phyloP scores from a whole-genome alignment of 1,139 yeast species.

The Hyphopichia wangnamkhiaoensis region DNA sequence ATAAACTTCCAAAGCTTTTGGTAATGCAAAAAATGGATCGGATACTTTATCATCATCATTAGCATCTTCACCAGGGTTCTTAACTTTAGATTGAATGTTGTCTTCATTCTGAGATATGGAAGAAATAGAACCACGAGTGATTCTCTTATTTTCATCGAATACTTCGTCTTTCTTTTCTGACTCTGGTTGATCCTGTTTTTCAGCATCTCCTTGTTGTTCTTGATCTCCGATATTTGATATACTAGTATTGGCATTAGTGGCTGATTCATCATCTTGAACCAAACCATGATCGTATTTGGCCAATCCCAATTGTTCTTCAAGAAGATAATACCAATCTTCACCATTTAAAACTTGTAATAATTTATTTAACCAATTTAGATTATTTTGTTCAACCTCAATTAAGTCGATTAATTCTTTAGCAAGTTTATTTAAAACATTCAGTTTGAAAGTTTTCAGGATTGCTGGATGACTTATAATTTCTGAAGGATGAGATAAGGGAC shows the following conservation, averaged over 20 bases:
- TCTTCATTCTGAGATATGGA: constrained; percentile 7
- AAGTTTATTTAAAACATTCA: constrained; percentile 50
- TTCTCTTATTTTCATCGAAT: constrained; percentile 66
- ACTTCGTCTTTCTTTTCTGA: constrained; percentile 69
- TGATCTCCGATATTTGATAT: constrained; percentile 26
- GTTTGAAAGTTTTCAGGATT: constrained; percentile 62
- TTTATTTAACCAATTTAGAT: constrained; percentile 67
- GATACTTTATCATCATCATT: constrained; percentile 20
- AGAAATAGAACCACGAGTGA: constrained; percentile 19
- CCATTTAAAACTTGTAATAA: constrained; percentile 80
- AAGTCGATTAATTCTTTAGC: constrained; percentile 73
- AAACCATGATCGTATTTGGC: constrained; percentile 70
- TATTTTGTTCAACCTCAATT: constrained; percentile 78
- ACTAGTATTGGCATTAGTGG: constrained; percentile 54
- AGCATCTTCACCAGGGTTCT: constrained; percentile 7
- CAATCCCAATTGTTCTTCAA: constrained; percentile 64
- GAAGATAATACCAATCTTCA: constrained; percentile 72
- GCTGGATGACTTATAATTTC: constrained; percentile 76
- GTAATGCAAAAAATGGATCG: constrained; percentile 44
- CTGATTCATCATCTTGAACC: constrained; percentile 15
- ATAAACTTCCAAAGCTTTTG: constrained; percentile 35
- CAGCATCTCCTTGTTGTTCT: constrained; percentile 52
- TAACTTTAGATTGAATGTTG: background rate
- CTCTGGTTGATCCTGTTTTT: constrained; percentile 49
- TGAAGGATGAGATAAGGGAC: constrained; percentile 79